Percentiles rank a stretch among this genome's conserved stretches.
These are phyloP conservation scores for Pseudogymnoascus sp. DNA, from an alignment of 2,329 filamentous ascomycete genomes.

Conservation along the genomic window DNA sequence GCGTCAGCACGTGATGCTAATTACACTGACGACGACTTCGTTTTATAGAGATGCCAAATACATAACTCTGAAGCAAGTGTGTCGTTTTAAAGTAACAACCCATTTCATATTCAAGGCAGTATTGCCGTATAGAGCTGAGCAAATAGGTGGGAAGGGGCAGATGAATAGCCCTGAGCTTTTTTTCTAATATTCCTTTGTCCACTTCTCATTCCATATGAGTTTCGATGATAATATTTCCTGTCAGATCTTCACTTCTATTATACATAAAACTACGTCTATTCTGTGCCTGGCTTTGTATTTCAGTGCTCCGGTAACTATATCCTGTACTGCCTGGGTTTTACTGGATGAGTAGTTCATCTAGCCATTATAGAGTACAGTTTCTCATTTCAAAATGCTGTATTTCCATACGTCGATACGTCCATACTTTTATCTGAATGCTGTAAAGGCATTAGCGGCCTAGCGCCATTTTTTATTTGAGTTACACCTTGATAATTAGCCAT, in stretches of 20 bases:
- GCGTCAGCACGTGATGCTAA: slow-evolving; percentile 1
- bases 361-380: not conserved
- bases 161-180: not conserved
- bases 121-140: not conserved
- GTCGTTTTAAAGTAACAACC: not conserved
- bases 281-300: not conserved
- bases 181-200: not conserved
- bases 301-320: not conserved
- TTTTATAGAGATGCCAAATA: not conserved
- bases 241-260: not conserved
- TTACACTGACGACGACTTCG: not conserved
- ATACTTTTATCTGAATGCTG: not conserved
- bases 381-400: not conserved
- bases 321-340: not conserved
- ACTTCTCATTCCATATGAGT: not conserved
- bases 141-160: not conserved
- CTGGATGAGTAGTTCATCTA: not conserved
- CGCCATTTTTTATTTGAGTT: not conserved
- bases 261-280: not conserved
- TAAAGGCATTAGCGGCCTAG: slow-evolving; percentile 1
- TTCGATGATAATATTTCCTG: not conserved
- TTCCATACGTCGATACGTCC: not conserved
- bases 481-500: not conserved
- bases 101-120: not conserved
- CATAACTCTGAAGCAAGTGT: not conserved